Conservation (phyloP, 371 early-diverging fungal genomes). For the Nematocida ironsii region DNA sequence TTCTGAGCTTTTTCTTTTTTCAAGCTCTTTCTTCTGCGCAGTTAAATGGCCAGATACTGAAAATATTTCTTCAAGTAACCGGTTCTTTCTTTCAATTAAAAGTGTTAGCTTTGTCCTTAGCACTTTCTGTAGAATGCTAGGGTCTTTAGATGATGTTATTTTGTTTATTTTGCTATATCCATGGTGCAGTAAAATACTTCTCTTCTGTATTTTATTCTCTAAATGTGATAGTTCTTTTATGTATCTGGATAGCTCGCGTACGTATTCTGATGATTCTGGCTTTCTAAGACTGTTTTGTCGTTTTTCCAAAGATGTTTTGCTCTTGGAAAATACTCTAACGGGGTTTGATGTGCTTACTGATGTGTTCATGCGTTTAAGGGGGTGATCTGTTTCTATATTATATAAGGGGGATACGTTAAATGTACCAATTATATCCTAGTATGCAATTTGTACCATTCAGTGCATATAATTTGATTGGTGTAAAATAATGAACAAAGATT, state of each 20-base stretch:
- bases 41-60: neutral
- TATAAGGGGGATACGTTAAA: no score
- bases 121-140: slow-evolving; percentile 14
- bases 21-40: neutral
- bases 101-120: slow-evolving; percentile 8
- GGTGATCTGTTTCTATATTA: no score
- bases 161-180: neutral
- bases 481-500: no score
- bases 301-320: neutral
- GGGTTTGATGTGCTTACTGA: neutral
- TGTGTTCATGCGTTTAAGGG: no score
- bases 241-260: slow-evolving; percentile 3
- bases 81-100: slow-evolving; percentile 25
- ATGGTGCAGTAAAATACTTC: neutral
- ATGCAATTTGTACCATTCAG: no score
- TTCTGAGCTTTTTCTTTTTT: neutral
- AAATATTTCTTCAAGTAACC: slow-evolving; percentile 8
- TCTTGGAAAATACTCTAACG: slow-evolving; percentile 20
- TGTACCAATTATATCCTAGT: no score
- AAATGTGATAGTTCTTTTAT: slow-evolving; percentile 29
- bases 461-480: no score
- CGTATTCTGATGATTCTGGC: slow-evolving; percentile 1
- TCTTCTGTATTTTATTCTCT: slow-evolving; percentile 12
- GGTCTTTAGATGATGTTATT: slow-evolving; percentile 38
- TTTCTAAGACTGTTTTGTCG: neutral